Base-by-base conservation (phyloP, 768 basidiomycete genomes). In the Filobasidium floriforme region DNA sequence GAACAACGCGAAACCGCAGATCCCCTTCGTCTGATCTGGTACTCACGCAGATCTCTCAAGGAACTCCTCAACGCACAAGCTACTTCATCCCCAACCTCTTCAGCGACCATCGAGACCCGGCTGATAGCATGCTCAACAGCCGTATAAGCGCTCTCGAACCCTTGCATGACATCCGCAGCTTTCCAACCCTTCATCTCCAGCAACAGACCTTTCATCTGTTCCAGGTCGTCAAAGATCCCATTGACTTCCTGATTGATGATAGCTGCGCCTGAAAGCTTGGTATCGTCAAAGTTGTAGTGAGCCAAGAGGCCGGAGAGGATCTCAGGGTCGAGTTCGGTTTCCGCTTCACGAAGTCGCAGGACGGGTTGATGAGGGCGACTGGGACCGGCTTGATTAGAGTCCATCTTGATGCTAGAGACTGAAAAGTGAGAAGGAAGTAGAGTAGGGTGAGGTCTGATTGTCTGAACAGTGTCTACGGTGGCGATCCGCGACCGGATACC, bases 241-340 rank as follows among this genome's bases (percentile, higher is more conserved):
- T 49, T 49, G 5, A 49, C 46, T 22, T 49, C 5, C 22, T 49
- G 5, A 22, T 49, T 49, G 5, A 49, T 12, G 46, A 49, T 49
- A 6, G 46, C 46, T 2, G 5, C 22, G 4, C 3, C 46, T 3
- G 18, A 18, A 3, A 49, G 12, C 46, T 49, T 49, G 3, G 15
- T 22, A 22, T 49, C 46, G 46, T 49, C 46, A n/a, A n/a, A n/a
- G n/a, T n/a, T n/a, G 46, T 49, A 49, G 22, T 49, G 46, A 49
- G 46, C 12, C 22, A 49, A 49, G 46, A 49, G 46, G 22, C 18
- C 46, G 46, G 46, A 49, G 5, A 49, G 46, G 15, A 22, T 49
- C 22, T 49, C 18, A 18, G 22, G 46, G 5, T 49, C 46, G 15
- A 49, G 18, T 14, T 49, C 46, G 46, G 22, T 49, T 15, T 49